Conservation (phyloP, 768 basidiomycete species). For the Boletus eberwhitei region DNA sequence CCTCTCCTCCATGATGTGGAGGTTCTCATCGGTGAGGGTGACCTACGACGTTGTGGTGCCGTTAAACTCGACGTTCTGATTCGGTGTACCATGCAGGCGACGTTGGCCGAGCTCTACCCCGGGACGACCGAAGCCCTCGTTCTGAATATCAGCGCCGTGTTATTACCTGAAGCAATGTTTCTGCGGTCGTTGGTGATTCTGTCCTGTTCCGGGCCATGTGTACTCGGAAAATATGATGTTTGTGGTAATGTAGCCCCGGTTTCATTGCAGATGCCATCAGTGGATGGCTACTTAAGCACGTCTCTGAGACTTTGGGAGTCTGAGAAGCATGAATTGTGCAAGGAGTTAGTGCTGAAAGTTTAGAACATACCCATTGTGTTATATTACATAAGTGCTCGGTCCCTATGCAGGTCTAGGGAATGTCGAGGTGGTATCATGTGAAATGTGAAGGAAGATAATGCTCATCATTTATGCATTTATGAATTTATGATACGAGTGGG, state of each 20-base stretch:
- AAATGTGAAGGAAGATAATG: not conserved
- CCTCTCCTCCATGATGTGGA: constrained; percentile 1
- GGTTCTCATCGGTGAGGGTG: constrained; percentile 11
- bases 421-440: not conserved
- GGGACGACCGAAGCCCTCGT: constrained; percentile 6
- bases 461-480: no score
- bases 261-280: constrained; percentile 10
- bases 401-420: not conserved
- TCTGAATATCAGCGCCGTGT: constrained; percentile 5
- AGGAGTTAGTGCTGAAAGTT: not conserved
- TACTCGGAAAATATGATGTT: constrained; percentile 7
- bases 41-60: not conserved
- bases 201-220: constrained; percentile 14
- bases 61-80: not conserved
- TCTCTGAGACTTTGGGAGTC: not conserved
- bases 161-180: constrained; percentile 10
- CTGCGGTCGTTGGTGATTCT: constrained; percentile 13
- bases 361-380: not conserved
- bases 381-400: no score
- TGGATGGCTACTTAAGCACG: constrained; percentile 7
- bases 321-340: not conserved
- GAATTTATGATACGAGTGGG: not conserved
- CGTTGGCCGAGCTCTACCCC: constrained; percentile 15
- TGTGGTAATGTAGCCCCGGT: not conserved
- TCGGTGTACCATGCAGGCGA: constrained; percentile 6